Conservation (phyloP, 768 basidiomycete species). For the Clitopilus passeckerianus region DNA sequence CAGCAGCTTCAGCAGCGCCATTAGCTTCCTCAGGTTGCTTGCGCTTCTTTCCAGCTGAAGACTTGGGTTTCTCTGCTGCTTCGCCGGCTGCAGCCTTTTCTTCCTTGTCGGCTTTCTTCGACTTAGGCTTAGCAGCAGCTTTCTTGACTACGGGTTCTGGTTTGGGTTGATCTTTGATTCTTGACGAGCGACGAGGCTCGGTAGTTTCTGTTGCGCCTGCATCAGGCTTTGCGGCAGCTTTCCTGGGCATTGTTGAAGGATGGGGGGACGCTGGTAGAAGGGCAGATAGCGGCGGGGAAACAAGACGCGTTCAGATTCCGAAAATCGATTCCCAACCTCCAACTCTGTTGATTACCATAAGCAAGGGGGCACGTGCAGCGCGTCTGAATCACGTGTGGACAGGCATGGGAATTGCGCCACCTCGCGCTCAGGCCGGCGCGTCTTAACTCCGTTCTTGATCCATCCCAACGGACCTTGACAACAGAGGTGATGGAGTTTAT, state of each 20-base stretch:
- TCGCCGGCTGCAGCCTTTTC: conserved; percentile 46
- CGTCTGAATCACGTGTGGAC: conserved; percentile 11
- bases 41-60: conserved; percentile 24
- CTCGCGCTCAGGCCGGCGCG: neutral
- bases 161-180: conserved; percentile 72
- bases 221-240: conserved; percentile 46
- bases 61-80: conserved; percentile 39
- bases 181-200: conserved; percentile 66
- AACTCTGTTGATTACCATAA: conserved; percentile 19
- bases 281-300: conserved; percentile 11
- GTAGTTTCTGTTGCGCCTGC: conserved; percentile 32
- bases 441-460: neutral
- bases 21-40: conserved; percentile 8
- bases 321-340: conserved; percentile 9
- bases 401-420: conserved; percentile 1
- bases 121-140: conserved; percentile 52
- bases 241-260: conserved; percentile 56
- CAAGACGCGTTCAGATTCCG: conserved; percentile 19
- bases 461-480: neutral
- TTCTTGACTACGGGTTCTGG: conserved; percentile 49
- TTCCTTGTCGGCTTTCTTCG: conserved; percentile 43
- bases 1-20: conserved; percentile 4
- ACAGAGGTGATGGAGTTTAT: neutral
- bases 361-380: conserved; percentile 19
- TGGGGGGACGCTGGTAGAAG: conserved; percentile 3